Evolutionary conservation across 2,329 filamentous ascomycete species (phyloP).

Genomic region (Byssochlamys sp.): DNA sequence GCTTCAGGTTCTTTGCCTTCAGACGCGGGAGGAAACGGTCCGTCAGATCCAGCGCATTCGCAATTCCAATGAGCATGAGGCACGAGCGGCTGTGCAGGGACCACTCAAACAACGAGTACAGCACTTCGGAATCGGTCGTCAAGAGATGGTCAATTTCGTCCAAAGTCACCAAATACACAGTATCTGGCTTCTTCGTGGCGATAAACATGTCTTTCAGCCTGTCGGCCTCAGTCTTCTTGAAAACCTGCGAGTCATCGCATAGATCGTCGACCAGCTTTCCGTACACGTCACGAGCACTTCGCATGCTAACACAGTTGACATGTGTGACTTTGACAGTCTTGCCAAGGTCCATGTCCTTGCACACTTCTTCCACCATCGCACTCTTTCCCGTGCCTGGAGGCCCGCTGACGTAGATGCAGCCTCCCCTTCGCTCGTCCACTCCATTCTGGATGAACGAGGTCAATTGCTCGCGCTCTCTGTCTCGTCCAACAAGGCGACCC

Average conservation of each 20-base stretch:
- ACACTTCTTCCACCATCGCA: conserved; percentile 77
- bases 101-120: conserved; percentile 96
- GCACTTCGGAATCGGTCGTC: conserved; percentile 73
- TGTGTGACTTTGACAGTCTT: conserved; percentile 58
- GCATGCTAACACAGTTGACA: conserved; percentile 96
- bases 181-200: conserved; percentile 44
- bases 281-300: conserved; percentile 77
- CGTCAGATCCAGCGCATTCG: conserved; percentile 89
- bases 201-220: conserved; percentile 63
- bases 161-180: conserved; percentile 70
- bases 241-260: conserved; percentile 50
- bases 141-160: conserved; percentile 94
- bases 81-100: conserved; percentile 71
- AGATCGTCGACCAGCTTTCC: conserved; percentile 64
- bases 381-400: conserved; percentile 96
- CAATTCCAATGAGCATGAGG: conserved; percentile 80
- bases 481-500: conserved; percentile 66
- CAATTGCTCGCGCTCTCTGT: conserved; percentile 58
- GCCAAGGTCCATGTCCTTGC: conserved; percentile 47
- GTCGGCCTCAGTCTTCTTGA: conserved; percentile 58
- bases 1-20: conserved; percentile 85
- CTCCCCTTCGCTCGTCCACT: conserved; percentile 52
- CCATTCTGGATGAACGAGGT: conserved; percentile 58
- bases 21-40: conserved; percentile 88
- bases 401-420: conserved; percentile 89